These are phyloP conservation scores for Pseudocercospora eumusae DNA, from an alignment of 2,329 filamentous ascomycete species.

Conservation along the genomic window DNA sequence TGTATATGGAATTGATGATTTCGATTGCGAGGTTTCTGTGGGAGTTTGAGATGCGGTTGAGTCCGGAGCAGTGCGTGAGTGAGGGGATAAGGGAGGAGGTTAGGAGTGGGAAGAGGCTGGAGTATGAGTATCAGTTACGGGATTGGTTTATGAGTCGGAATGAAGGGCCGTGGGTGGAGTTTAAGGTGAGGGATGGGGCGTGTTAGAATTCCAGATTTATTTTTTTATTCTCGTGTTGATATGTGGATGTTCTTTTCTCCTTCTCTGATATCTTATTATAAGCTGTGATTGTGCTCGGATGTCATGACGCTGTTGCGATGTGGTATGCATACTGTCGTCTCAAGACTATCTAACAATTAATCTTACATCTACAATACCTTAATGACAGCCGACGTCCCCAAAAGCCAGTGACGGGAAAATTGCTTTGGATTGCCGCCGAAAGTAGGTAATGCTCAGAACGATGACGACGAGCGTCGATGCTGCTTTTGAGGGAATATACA, in stretches of 20 bases:
- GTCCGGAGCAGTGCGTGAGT: constrained; percentile 54
- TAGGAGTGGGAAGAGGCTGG: constrained; percentile 58
- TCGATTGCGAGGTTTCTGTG: constrained; percentile 32
- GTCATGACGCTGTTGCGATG: background rate
- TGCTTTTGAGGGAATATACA: background rate
- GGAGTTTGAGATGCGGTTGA: constrained; percentile 32
- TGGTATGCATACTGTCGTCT: background rate
- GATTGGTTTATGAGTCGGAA: constrained; percentile 75
- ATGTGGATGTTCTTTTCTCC: no score
- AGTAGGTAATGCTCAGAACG: background rate
- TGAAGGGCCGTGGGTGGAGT: constrained; percentile 68
- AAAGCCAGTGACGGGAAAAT: background rate
- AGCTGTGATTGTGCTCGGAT: background rate
- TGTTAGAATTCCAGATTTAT: background rate
- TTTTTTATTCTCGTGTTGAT: no score
- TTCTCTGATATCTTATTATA: no score
- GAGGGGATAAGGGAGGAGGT: constrained; percentile 50
- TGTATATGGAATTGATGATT: constrained; percentile 34
- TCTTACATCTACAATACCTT: background rate
- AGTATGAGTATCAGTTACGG: constrained; percentile 66
- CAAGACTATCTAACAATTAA: constrained; percentile 3
- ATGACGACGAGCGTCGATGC: background rate
- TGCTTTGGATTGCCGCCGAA: background rate
- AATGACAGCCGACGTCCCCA: background rate
- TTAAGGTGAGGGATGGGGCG: constrained; percentile 30